Conservation (phyloP, 176 grass and related monocot species). For the Elaeis guineensis region DNA sequence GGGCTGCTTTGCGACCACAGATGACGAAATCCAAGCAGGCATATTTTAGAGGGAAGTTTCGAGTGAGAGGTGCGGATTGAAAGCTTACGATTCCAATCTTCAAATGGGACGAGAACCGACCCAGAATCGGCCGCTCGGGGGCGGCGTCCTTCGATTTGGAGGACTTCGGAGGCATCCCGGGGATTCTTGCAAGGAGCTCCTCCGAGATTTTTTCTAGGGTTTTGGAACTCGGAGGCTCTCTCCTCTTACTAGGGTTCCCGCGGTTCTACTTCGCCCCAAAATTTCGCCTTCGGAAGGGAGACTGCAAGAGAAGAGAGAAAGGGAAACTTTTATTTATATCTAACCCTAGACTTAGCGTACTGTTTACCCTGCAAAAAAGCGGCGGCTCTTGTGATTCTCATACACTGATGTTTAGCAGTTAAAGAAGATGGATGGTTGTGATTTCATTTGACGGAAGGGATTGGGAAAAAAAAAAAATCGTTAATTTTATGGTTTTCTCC, state of each 20-base stretch:
- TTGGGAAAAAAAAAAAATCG: too few relatives aligned
- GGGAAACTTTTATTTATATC: background rate
- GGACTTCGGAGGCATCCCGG: conserved; percentile 74
- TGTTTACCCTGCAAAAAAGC: too few relatives aligned
- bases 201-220: background rate
- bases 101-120: conserved; percentile 96
- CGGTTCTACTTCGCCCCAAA: background rate
- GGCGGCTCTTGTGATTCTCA: too few relatives aligned
- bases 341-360: background rate
- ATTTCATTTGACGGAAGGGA: too few relatives aligned
- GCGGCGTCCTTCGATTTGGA: conserved; percentile 77
- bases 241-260: background rate
- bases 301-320: too few relatives aligned
- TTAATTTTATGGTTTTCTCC: too few relatives aligned
- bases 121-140: conserved; percentile 80
- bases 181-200: too few relatives aligned
- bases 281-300: too few relatives aligned
- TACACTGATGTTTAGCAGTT: too few relatives aligned
- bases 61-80: background rate
- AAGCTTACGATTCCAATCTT: conserved; percentile 94
- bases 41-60: background rate
- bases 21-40: background rate
- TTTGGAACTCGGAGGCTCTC: background rate
- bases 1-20: background rate
- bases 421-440: too few relatives aligned